Base-by-base conservation (phyloP, 208 protist species). In the Leishmania lainsoni region DNA sequence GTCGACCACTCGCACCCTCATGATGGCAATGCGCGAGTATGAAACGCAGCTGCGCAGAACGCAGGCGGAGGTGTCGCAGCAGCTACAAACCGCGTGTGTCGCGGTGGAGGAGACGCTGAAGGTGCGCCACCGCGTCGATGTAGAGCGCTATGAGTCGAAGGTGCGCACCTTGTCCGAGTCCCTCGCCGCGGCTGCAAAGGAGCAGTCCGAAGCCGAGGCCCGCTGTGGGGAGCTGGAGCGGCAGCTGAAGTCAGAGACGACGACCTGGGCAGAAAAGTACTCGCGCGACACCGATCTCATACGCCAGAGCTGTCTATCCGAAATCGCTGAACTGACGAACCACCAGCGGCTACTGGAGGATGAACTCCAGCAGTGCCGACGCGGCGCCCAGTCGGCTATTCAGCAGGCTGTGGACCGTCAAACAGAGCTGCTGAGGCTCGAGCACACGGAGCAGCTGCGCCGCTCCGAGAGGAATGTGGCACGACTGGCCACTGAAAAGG, bases 261-360 rank as follows among this genome's bases (percentile, higher is more conserved):
- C 68, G 4, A 35, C 2, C 8, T 17, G 32, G 74, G 80, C 51
- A 6, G 80, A 83, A 26, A 49, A 59, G 56, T 70, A 83, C 54
- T 48, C 66, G 56, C 80, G 80, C 1, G 80, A 78, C 66, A 70
- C 32, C 5, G 32, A 83, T 68, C 68, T 51, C 35, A 70, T 79
- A 59, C 80, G 80, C n/a, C 74, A 79, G 80, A 83, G 48, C 74
- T 75, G 59, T 45, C 35, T 61, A 14, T 14, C 52, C 12, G 75
- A 83, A 58, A 58, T 83, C 6, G 66, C 58, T 14, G 80, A 83
- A 51, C 54, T 83, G 52, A 51, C 73, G 35, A 72, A 75, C 3
- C 74, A 79, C 74, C 20, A 75, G 26, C 35, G 51, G 48, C 54
- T 83, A 39, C n/a, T 83, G 16, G 65, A 83, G 74, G 80, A 79